These are phyloP conservation scores for Discostella stelligera DNA, from an alignment of 352 stramenopile species.

Conservation along the genomic window DNA sequence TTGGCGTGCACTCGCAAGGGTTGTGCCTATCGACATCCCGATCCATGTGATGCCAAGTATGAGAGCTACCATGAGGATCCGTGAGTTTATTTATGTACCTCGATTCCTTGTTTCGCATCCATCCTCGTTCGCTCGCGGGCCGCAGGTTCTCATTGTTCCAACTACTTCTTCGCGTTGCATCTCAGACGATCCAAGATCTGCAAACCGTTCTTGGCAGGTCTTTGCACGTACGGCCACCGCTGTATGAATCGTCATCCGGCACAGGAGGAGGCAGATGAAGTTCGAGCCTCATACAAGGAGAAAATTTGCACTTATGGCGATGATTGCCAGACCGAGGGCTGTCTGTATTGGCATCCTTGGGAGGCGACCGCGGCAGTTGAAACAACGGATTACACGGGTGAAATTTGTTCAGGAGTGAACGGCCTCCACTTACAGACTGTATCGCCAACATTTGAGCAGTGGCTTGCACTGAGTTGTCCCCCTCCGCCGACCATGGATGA, in stretches of 20 bases:
- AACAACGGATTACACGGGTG: conserved; percentile 5
- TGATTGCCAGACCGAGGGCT: conserved; percentile 64
- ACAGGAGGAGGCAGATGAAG: conserved; percentile 44
- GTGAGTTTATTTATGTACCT: conserved; percentile 3
- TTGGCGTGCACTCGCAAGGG: conserved; percentile 55
- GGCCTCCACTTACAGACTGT: conserved; percentile 9
- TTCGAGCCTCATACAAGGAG: conserved; percentile 58
- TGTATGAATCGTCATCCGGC: conserved; percentile 67
- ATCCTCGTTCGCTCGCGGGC: neutral
- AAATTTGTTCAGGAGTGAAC: conserved; percentile 3
- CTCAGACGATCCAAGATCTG: conserved; percentile 59
- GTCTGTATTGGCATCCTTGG: conserved; percentile 64
- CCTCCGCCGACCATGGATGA: conserved; percentile 40
- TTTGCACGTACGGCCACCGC: conserved; percentile 52
- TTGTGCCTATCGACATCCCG: conserved; percentile 60
- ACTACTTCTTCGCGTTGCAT: neutral
- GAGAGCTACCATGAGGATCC: conserved; percentile 54
- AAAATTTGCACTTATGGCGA: conserved; percentile 65
- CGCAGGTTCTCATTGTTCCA: neutral
- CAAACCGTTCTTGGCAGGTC: conserved; percentile 60
- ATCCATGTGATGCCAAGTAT: conserved; percentile 16
- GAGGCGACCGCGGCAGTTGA: conserved; percentile 35
- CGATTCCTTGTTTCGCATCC: neutral
- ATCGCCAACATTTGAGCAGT: conserved; percentile 45
- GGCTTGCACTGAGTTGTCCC: conserved; percentile 41